phyloP scores from a whole-genome alignment of 495 filamentous ascomycete species.

The Xylaria venustula region DNA sequence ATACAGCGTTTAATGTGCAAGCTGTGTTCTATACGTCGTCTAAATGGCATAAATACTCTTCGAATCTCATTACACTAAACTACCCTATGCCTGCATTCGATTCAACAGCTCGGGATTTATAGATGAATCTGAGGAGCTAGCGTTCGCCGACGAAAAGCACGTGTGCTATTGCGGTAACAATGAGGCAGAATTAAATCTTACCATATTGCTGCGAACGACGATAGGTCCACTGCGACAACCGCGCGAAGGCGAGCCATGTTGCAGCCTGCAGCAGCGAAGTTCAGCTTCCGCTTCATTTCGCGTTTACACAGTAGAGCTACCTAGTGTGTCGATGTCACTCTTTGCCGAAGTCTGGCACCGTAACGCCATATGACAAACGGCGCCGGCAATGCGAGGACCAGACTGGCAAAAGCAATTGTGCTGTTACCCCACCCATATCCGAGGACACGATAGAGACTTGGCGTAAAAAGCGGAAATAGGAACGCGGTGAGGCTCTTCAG shows the following conservation, averaged over 20 bases:
- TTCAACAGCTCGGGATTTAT: no score
- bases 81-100: no score
- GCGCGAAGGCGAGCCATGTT: background rate
- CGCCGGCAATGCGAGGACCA: conserved; percentile 42
- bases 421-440: conserved; percentile 56
- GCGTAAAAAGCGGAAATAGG: conserved; percentile 70
- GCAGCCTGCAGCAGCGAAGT: no score
- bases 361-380: conserved; percentile 47
- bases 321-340: background rate
- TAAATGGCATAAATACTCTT: no score
- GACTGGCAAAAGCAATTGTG: conserved; percentile 49
- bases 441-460: conserved; percentile 56
- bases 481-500: conserved; percentile 67
- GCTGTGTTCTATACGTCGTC: no score
- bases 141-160: background rate
- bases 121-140: no score
- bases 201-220: no score
- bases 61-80: no score
- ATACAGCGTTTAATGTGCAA: no score
- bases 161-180: background rate
- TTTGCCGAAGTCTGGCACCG: conserved; percentile 34
- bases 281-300: background rate
- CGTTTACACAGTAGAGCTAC: background rate
- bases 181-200: no score
- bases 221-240: no score